Conservation (phyloP, 371 early-diverging fungal genomes). For the Mucor mucedo region DNA sequence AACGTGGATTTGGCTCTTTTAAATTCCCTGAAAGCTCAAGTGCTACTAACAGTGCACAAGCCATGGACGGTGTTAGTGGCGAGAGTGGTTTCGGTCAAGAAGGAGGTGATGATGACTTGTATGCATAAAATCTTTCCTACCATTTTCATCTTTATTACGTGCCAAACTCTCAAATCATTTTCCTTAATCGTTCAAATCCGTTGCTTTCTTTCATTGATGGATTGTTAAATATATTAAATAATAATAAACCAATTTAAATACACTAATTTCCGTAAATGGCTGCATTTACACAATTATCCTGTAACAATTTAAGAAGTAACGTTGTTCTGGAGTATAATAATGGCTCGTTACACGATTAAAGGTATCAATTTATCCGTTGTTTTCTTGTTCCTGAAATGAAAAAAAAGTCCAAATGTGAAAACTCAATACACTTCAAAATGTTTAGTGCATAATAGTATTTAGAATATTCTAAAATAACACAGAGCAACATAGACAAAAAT, state of each 20-base stretch:
- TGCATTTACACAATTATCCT: background rate
- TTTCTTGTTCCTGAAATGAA: constrained; percentile 10
- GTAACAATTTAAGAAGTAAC: background rate
- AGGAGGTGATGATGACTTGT: constrained; percentile 62
- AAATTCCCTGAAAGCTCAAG: constrained; percentile 83
- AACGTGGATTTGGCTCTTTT: constrained; percentile 89
- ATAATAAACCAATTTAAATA: constrained; percentile 2
- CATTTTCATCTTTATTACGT: background rate
- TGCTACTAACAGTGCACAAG: constrained; percentile 44
- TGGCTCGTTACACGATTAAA: too few species aligned
- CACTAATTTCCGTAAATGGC: background rate
- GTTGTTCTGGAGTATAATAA: too few species aligned
- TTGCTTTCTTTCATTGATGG: background rate
- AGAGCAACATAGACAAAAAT: background rate
- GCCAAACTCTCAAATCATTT: background rate
- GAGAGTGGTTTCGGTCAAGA: constrained; percentile 56
- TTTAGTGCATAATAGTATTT: too few species aligned
- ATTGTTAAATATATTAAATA: constrained; percentile 5
- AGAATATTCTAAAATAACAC: too few species aligned
- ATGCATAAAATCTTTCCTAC: constrained; percentile 40
- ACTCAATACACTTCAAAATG: too few species aligned
- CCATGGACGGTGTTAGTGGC: constrained; percentile 40
- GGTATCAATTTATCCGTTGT: background rate
- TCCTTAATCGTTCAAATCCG: background rate
- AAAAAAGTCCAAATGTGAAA: too few species aligned